Base-by-base conservation (phyloP, 1,139 yeast species). In the Saccharomyces hybrid region DNA sequence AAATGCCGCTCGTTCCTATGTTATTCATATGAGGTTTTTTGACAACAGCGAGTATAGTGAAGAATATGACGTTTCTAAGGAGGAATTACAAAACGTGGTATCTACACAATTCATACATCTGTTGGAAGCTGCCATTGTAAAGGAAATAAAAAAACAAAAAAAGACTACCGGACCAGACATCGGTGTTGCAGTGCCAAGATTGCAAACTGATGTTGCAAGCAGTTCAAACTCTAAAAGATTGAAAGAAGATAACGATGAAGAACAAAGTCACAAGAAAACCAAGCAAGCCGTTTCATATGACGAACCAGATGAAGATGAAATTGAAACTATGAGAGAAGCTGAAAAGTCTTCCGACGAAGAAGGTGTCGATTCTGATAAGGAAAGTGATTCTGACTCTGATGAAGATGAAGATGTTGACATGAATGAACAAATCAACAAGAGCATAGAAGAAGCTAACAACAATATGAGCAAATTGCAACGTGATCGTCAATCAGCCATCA, bases 281-380 rank as follows among this genome's bases (percentile, higher is more conserved):
- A 89, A 89, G 68, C 95, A 90, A 73, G 84, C 95, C 27, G 96
- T 89, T 47, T 88, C 97, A 0, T 91, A 90, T 66, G 97, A 89
- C 62, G 97, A 84, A 19, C 97, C 97, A 29, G 97, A 90, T 73
- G 97, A 88, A 59, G 97, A 88, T 50, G 97, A 89, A 69, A 75
- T 87, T 57, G 97, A 88, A 70, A 85, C 87, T 49, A 87, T 88
- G 91, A 84, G 84, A 71, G 80, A 80, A 66, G 95, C 91, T 48
- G 93, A 85, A 69, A 81, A 82, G 65, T 79, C 86, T 32, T 82
- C 85, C 59, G 88, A 83, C 59, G 89, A 82, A 63, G 86, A 75
- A 47, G 63, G 68, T 24, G 53, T 64, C 2, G 71, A 70, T 46
- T 71, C 75, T 21, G 76, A 72, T 32, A 63, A 64, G 48, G 78